Percentiles rank a stretch among this genome's conserved stretches.
phyloP scores from a whole-genome alignment of 2,329 filamentous ascomycete genomes.

The Aspergillaceae sp. region DNA sequence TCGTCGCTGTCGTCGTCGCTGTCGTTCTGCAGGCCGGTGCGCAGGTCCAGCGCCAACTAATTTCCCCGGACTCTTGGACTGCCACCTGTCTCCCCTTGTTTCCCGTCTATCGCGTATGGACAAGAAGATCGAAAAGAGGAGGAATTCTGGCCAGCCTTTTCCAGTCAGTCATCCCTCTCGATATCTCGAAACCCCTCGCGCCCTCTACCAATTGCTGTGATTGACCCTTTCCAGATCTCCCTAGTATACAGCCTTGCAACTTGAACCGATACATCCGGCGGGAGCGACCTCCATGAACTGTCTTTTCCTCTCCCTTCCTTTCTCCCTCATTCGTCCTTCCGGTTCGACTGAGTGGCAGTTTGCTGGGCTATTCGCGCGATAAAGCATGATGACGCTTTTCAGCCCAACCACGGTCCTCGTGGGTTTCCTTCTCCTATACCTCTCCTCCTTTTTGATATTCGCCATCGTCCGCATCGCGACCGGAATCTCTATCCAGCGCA shows the following conservation, averaged over 20 bases:
- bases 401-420: slow-evolving; percentile 76
- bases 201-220: too few relatives aligned
- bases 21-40: slow-evolving; percentile 8
- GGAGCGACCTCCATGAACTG: slow-evolving; percentile 14
- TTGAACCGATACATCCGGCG: not conserved
- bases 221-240: not conserved
- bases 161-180: too few relatives aligned
- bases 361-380: slow-evolving; percentile 22
- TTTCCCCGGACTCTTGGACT: slow-evolving; percentile 2
- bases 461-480: slow-evolving; percentile 87
- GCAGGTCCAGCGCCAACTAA: slow-evolving; percentile 15
- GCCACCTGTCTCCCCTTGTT: too few relatives aligned
- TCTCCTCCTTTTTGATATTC: slow-evolving; percentile 87
- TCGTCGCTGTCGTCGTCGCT: not conserved
- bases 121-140: slow-evolving; percentile 1
- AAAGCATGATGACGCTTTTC: slow-evolving; percentile 37
- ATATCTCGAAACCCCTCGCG: not conserved
- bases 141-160: not conserved
- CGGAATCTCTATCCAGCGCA: slow-evolving; percentile 87
- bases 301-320: slow-evolving; percentile 6
- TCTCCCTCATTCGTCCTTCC: slow-evolving; percentile 2
- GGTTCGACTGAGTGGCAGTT: too few relatives aligned
- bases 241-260: not conserved
- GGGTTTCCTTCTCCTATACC: slow-evolving; percentile 74
- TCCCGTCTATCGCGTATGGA: slow-evolving; percentile 1